Conservation (phyloP, 495 filamentous ascomycete genomes). For the Talaromyces stipitatus region DNA sequence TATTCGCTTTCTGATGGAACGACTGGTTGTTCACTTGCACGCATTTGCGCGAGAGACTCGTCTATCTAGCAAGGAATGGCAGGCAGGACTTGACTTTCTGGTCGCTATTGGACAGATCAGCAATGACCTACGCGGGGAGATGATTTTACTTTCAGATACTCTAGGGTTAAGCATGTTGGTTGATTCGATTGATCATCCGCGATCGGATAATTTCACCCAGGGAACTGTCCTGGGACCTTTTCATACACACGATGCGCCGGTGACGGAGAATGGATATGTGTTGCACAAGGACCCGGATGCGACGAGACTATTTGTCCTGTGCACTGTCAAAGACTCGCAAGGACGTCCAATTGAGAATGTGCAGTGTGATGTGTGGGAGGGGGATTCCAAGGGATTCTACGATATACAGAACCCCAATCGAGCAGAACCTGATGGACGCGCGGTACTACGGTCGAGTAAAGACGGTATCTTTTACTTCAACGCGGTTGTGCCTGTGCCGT, state of each 20-base stretch:
- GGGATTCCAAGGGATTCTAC: slow-evolving; percentile 68
- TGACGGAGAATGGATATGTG: slow-evolving; percentile 45
- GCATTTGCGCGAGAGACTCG: slow-evolving; percentile 63
- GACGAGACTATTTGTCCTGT: slow-evolving; percentile 54
- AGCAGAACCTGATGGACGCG: slow-evolving; percentile 59
- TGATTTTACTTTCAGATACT: slow-evolving; percentile 76
- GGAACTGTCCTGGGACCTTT: slow-evolving; percentile 78
- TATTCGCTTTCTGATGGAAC: slow-evolving; percentile 53
- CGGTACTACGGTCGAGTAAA: slow-evolving; percentile 56
- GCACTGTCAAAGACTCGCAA: slow-evolving; percentile 55
- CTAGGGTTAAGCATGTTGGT: slow-evolving; percentile 72
- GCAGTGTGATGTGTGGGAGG: slow-evolving; percentile 79
- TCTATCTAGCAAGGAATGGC: slow-evolving; percentile 64
- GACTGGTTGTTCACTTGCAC: slow-evolving; percentile 59
- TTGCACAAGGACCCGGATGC: slow-evolving; percentile 49
- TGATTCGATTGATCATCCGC: slow-evolving; percentile 73
- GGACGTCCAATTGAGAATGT: slow-evolving; percentile 57
- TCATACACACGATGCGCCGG: slow-evolving; percentile 70
- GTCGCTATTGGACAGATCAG: slow-evolving; percentile 56
- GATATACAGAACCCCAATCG: slow-evolving; percentile 66
- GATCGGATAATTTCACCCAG: slow-evolving; percentile 58
- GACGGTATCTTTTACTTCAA: slow-evolving; percentile 72
- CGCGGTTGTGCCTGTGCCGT: slow-evolving; percentile 68
- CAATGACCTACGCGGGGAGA: slow-evolving; percentile 62
- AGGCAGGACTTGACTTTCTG: slow-evolving; percentile 52